Conservation (phyloP, 1,284 basidiomycete species). For the Boletus semigastroideus region DNA sequence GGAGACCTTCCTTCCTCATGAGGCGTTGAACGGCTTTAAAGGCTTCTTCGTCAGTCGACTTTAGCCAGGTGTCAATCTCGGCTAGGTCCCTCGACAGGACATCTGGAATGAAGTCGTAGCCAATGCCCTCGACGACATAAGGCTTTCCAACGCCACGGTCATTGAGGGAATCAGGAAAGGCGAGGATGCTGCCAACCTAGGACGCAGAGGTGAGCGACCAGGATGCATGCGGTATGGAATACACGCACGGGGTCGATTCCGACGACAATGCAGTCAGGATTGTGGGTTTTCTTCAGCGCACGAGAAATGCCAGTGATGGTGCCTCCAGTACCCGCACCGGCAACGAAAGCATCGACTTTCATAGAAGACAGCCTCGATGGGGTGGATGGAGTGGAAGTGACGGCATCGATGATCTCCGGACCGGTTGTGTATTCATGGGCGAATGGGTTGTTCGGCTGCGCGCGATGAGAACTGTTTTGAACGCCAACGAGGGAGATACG, state of each 20-base stretch:
- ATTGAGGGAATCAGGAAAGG: constrained; percentile 67
- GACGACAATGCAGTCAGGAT: constrained; percentile 71
- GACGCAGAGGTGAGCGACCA: constrained; percentile 1
- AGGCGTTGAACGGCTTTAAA: constrained; percentile 75
- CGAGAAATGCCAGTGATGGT: constrained; percentile 88
- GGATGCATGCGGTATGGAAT: background rate
- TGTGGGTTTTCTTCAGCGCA: constrained; percentile 79
- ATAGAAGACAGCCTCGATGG: constrained; percentile 55
- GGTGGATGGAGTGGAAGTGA: constrained; percentile 62
- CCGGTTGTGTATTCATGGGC: constrained; percentile 89
- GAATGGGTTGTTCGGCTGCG: constrained; percentile 79
- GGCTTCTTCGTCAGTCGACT: constrained; percentile 80
- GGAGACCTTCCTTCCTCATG: constrained; percentile 87
- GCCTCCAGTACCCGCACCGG: constrained; percentile 92
- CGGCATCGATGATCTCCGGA: constrained; percentile 82
- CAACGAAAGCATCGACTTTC: constrained; percentile 84
- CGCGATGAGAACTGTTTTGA: constrained; percentile 5
- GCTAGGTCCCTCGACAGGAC: constrained; percentile 62
- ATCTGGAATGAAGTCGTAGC: constrained; percentile 89
- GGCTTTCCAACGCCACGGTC: constrained; percentile 47
- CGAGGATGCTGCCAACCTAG: constrained; percentile 86
- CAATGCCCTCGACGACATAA: constrained; percentile 93
- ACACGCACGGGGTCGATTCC: constrained; percentile 84
- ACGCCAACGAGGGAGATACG: constrained; percentile 19
- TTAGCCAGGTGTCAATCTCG: constrained; percentile 79